A percentile compares a stretch with the other conserved stretches of the same genome.
These are phyloP conservation scores for Nitzschia inconspicua DNA, from an alignment of 108 stramenopile genomes.

Conservation along the genomic window DNA sequence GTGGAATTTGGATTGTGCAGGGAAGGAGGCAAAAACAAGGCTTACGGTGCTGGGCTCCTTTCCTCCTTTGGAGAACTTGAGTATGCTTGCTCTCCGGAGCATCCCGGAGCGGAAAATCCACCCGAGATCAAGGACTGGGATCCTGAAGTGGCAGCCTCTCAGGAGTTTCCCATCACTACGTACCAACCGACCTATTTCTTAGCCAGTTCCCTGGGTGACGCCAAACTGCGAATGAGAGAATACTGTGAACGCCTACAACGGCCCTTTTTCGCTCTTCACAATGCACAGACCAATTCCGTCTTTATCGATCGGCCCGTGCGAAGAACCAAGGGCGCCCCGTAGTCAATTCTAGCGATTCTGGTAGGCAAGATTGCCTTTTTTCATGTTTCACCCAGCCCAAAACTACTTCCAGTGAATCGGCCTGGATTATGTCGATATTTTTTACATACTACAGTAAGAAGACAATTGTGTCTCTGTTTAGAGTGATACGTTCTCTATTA, in stretches of 20 bases:
- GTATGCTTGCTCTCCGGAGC: slow-evolving; percentile 77
- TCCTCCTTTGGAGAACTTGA: slow-evolving; percentile 95
- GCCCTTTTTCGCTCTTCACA: slow-evolving; percentile 90
- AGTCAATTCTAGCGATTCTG: no score
- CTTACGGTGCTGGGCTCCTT: slow-evolving; percentile 95
- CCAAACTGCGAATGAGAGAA: slow-evolving; percentile 81
- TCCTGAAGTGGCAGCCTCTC: slow-evolving; percentile 80
- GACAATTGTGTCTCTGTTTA: no score
- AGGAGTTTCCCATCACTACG: slow-evolving; percentile 94
- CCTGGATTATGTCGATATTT: no score
- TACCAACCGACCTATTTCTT: slow-evolving; percentile 97
- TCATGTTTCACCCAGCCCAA: no score
- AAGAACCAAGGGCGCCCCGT: no score
- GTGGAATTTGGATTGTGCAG: slow-evolving; percentile 95
- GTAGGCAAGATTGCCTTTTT: no score
- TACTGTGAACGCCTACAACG: slow-evolving; percentile 84
- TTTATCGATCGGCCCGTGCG: slow-evolving; percentile 92
- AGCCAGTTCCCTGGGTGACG: slow-evolving; percentile 87
- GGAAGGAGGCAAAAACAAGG: slow-evolving; percentile 64
- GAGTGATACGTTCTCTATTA: no score
- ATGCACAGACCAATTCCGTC: slow-evolving; percentile 77
- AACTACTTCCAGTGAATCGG: no score
- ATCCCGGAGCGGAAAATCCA: slow-evolving; percentile 30
- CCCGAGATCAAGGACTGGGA: slow-evolving; percentile 91
- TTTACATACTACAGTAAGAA: no score